phyloP scores from a whole-genome alignment of 352 stramenopile genomes.

The Globisporangium irregulare region DNA sequence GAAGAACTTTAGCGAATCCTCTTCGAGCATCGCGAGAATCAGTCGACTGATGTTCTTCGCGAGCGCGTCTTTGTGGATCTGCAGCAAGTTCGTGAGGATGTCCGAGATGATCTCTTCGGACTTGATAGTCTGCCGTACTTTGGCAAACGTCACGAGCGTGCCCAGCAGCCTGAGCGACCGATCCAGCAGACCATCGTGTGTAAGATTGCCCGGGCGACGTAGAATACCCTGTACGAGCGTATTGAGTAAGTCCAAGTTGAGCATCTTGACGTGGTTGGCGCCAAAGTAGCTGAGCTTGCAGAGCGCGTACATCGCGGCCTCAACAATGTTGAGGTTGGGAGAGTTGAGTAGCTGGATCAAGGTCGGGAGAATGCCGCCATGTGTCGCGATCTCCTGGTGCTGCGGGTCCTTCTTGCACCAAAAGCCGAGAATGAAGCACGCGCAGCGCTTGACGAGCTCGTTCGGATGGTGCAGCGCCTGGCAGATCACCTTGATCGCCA shows the following conservation, averaged over 20 bases:
- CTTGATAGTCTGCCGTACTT: conserved; percentile 54
- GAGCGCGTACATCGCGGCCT: conserved; percentile 58
- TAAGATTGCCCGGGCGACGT: conserved; percentile 31
- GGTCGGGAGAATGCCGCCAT: conserved; percentile 35
- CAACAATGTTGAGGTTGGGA: conserved; percentile 52
- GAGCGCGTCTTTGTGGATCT: conserved; percentile 47
- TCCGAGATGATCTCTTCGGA: conserved; percentile 74
- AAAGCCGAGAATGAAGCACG: conserved; percentile 59
- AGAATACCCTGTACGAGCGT: conserved; percentile 54
- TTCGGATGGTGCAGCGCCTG: conserved; percentile 56
- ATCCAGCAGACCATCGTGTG: conserved; percentile 54
- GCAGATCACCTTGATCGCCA: conserved; percentile 59
- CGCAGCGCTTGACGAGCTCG: conserved; percentile 65
- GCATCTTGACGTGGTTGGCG: conserved; percentile 66
- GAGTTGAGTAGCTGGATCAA: conserved; percentile 65
- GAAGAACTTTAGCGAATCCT: conserved; percentile 82
- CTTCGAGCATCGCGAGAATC: conserved; percentile 53
- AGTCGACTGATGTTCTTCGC: conserved; percentile 67
- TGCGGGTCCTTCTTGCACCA: conserved; percentile 55
- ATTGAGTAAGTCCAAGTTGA: conserved; percentile 54
- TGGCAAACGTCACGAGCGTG: conserved; percentile 52
- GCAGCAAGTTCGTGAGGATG: conserved; percentile 55
- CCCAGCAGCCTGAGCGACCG: conserved; percentile 58
- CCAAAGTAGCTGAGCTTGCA: conserved; percentile 58
- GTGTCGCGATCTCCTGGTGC: conserved; percentile 50